These are phyloP conservation scores for Pleurotus giganteus DNA, from an alignment of 768 basidiomycete genomes.

Conservation along the genomic window DNA sequence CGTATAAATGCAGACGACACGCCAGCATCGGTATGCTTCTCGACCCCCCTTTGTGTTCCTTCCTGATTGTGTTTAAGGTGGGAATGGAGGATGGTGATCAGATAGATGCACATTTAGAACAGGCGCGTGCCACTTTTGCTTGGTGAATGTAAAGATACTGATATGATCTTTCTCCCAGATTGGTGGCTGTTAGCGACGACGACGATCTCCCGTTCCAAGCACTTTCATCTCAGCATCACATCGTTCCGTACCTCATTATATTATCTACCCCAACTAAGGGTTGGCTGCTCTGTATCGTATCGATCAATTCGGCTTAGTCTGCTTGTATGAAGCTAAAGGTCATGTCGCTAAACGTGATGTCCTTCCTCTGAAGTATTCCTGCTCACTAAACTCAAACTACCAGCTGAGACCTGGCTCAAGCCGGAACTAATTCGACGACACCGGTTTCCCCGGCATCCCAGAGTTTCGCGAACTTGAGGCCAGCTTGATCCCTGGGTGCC, in stretches of 20 bases:
- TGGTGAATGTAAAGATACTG: not conserved
- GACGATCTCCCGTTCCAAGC: not conserved
- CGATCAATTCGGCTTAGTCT: too few relatives aligned
- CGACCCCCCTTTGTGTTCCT: constrained; percentile 1
- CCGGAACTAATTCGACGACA: constrained; percentile 27
- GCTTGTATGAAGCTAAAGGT: too few relatives aligned
- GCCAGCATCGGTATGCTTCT: constrained; percentile 51
- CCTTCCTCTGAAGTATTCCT: too few relatives aligned
- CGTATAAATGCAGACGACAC: constrained; percentile 49
- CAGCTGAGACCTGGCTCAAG: not conserved
- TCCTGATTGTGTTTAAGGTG: constrained; percentile 28
- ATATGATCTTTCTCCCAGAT: not conserved
- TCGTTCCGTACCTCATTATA: not conserved
- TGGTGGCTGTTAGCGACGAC: not conserved
- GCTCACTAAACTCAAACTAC: too few relatives aligned
- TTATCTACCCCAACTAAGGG: not conserved
- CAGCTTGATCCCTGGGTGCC: constrained; percentile 16
- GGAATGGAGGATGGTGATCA: constrained; percentile 63
- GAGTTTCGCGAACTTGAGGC: constrained; percentile 33
- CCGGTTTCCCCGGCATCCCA: constrained; percentile 34
- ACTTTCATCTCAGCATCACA: not conserved
- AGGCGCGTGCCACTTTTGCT: constrained; percentile 34
- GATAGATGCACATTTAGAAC: constrained; percentile 58
- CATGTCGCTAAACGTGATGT: too few relatives aligned
- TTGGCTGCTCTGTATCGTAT: constrained; percentile 4